Evolutionary conservation across 2,329 filamentous ascomycete genomes (phyloP), one percentile per base, ranked within the genome.

Genomic region (Nectriaceae sp.): DNA sequence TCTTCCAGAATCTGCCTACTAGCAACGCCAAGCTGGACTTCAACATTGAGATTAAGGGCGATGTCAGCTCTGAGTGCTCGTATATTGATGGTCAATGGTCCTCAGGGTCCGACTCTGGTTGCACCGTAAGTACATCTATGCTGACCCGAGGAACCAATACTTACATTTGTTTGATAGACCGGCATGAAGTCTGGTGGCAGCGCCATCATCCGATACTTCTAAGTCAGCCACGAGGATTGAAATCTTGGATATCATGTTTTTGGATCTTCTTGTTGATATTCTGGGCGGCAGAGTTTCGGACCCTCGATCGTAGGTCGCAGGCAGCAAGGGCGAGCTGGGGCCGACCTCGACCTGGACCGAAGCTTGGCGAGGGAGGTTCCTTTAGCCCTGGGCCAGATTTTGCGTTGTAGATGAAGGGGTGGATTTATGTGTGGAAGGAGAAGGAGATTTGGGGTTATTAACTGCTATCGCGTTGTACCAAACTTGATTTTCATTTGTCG

Each of bases 1-100:
- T 97, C 69, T 90, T 93, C 79, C 84, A 85, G 67, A 97, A 97
- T 76, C 65, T 73, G 52, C 90, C 91, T 4, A 95, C 89, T 47
- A 90, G 83, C 60, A 67, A 70, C 16, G 84, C 83, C 31, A 70
- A 75, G 53, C 84, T 96, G 33, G 79, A 91, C 69, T 96, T 88
- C 75, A 88, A 87, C 66, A 83, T 97, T 65, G 81, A 85, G 62
- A 87, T 97, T 58, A 75, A 65, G 37, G 91, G 90, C 46, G 86
- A 89, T 53, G 70, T 76, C 46, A 73, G 65, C 56, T 65, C 62
- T 41, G 61, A 70, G 42, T 96, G 90, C 80, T 82, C 78, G 56
- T 87, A 87, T 64, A 74, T 80, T 55, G 74, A 83, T 53, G 86
- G 87, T 47, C 60, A 75, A 53, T 94, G 85, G 75, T 68, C 72